These are phyloP conservation scores for Aspergillus sp. DNA, from an alignment of 2,329 filamentous ascomycete species.

Conservation along the genomic window DNA sequence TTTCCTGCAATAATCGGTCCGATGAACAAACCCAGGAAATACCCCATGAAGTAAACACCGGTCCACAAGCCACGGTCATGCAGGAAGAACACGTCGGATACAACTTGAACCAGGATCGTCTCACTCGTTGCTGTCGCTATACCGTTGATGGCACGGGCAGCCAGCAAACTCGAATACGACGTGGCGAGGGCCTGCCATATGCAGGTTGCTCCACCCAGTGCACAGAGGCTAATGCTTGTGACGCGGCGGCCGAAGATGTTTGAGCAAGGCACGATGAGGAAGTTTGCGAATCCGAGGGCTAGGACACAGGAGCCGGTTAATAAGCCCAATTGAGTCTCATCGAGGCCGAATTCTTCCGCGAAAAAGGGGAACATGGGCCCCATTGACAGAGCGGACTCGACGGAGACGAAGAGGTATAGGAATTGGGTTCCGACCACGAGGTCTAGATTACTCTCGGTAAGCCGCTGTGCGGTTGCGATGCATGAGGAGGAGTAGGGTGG, in stretches of 20 bases:
- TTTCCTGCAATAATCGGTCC: conserved; percentile 13
- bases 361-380: conserved; percentile 14
- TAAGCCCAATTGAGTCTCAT: neutral
- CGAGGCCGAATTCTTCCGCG: conserved; percentile 5
- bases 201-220: neutral
- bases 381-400: conserved; percentile 12
- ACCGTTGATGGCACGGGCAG: conserved; percentile 9
- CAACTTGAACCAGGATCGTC: conserved; percentile 11
- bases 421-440: no score
- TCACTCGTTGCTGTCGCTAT: conserved; percentile 12
- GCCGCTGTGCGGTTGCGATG: no score
- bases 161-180: conserved; percentile 5
- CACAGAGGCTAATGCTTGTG: neutral
- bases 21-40: conserved; percentile 13
- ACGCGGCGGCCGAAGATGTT: conserved; percentile 14
- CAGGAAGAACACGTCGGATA: conserved; percentile 14
- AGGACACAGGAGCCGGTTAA: conserved; percentile 9
- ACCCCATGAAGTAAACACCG: conserved; percentile 12
- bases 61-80: conserved; percentile 14
- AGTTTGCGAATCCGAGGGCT: conserved; percentile 12
- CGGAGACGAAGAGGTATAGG: no score
- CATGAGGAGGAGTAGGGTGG: no score
- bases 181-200: conserved; percentile 13
- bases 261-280: conserved; percentile 11
- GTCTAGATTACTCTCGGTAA: no score